phyloP scores from a whole-genome alignment of 139 green algal genomes.

The Chlamydomonas sphaeroides region DNA sequence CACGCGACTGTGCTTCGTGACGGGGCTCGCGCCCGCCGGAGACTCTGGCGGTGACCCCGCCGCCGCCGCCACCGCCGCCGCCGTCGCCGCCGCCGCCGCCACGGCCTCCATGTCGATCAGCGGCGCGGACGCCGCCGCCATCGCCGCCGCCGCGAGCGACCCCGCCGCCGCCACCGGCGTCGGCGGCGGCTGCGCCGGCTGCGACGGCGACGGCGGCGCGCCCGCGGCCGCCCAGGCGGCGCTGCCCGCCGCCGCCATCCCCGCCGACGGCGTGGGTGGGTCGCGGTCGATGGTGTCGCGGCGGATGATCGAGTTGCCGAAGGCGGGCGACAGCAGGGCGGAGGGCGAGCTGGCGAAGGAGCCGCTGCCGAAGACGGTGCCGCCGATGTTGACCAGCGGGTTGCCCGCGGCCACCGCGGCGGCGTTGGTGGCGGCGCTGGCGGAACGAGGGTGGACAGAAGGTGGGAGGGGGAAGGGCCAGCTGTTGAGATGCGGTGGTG shows the following conservation, averaged over 20 bases:
- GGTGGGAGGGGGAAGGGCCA: too few species aligned
- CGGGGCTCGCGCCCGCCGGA: too few species aligned
- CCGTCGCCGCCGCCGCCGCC: neutral
- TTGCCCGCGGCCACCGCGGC: neutral
- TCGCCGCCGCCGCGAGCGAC: neutral
- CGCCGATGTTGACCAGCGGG: neutral
- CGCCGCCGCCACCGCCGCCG: neutral
- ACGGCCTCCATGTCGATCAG: neutral
- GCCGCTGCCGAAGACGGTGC: neutral
- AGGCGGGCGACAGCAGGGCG: slow-evolving; percentile 3
- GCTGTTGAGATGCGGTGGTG: neutral
- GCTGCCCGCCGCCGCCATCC: neutral
- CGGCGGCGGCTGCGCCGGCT: too few species aligned
- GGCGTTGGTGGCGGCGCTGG: neutral
- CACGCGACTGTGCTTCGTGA: neutral
- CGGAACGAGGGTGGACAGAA: too few species aligned
- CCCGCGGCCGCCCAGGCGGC: neutral
- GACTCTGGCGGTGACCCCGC: neutral
- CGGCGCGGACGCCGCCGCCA: neutral
- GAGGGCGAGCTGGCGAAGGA: neutral
- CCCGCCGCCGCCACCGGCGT: too few species aligned
- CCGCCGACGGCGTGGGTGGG: neutral
- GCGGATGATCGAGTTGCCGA: neutral
- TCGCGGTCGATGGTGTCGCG: neutral
- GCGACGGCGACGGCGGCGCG: too few species aligned